A percentile compares a stretch with the other conserved stretches of the same genome.
Conservation (phyloP, 768 basidiomycete genomes). For the Arthromyces matolae region DNA sequence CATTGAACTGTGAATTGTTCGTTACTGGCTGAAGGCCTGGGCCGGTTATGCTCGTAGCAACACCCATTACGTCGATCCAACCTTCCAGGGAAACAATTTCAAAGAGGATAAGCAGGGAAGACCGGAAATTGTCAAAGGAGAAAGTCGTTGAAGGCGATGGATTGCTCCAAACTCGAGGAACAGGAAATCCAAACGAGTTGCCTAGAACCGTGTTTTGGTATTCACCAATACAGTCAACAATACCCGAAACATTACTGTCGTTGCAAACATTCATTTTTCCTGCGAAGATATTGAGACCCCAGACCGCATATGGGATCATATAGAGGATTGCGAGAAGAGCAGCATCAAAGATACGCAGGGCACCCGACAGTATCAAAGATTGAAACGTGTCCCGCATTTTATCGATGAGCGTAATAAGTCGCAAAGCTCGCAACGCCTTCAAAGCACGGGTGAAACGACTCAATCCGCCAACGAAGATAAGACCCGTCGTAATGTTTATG, state of each 20-base stretch:
- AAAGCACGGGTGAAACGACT: constrained; percentile 80
- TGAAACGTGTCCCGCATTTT: constrained; percentile 86
- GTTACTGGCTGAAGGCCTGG: constrained; percentile 61
- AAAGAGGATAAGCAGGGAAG: constrained; percentile 86
- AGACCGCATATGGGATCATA: constrained; percentile 89
- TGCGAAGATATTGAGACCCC: constrained; percentile 91
- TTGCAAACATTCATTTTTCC: constrained; percentile 85
- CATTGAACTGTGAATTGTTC: constrained; percentile 77
- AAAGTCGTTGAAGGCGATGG: constrained; percentile 81
- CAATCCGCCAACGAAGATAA: constrained; percentile 75
- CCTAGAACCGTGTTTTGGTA: constrained; percentile 63
- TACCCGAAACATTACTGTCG: constrained; percentile 53
- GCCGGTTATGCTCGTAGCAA: constrained; percentile 76
- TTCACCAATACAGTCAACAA: constrained; percentile 70
- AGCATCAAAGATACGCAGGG: constrained; percentile 81
- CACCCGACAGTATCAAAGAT: constrained; percentile 82
- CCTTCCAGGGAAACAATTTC: constrained; percentile 96
- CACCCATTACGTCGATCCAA: constrained; percentile 91
- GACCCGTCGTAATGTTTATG: constrained; percentile 65
- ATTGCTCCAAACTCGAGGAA: constrained; percentile 87
- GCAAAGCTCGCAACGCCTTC: constrained; percentile 84
- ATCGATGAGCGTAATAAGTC: constrained; percentile 86
- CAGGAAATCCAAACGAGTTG: constrained; percentile 60
- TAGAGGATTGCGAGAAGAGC: constrained; percentile 86
- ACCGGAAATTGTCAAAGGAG: constrained; percentile 84